Evolutionary conservation across 2,329 filamentous ascomycete genomes (phyloP), one percentile per base, ranked within the genome.

Genomic region (Xylariaceae sp.): DNA sequence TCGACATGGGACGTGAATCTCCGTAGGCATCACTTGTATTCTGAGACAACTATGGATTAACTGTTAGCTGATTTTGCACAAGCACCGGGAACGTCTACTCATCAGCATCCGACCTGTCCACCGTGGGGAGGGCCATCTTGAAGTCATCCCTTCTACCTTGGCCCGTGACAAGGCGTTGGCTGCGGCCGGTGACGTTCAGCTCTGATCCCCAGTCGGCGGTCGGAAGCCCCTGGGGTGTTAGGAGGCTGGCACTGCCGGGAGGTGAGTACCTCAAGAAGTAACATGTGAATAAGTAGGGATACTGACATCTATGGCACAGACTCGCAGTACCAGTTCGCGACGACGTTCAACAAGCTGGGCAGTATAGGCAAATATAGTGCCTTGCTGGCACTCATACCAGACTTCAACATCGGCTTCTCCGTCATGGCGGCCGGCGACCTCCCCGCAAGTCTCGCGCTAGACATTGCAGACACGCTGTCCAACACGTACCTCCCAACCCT

Each of bases 261-360:
- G 50, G 52, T 52, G 44, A 31, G 38, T n/a, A 12, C 11, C 11
- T 3, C 14, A 19, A 1, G 12, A 11, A 7, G 21, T 17, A 9
- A 17, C 12, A 26, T 16, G 3, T n/a, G 5, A 5, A n/a, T 18
- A 14, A 9, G 5, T 7, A 23, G 11, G 4, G 11, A 8, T 6
- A 17, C 29, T 37, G 38, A 41, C 21, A 16, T 8, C n/a, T 2
- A n/a, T n/a, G 14, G 4, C 17, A 15, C 13, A 55, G 52, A 51
- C 34, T 45, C 43, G 12, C 43, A 46, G 5, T 54, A 55, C 34
- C 50, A 55, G 18, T 55, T 52, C 24, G 50, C 50, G 12, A 59
- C 60, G 33, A 57, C 56, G 7, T 62, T 58, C 50, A 61, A 61
- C 46, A 63, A 63, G 40, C 51, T 53, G 5, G 59, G 60, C 30